Base-by-base conservation (phyloP, 768 basidiomycete species). In the Glaciozyma martinii region DNA sequence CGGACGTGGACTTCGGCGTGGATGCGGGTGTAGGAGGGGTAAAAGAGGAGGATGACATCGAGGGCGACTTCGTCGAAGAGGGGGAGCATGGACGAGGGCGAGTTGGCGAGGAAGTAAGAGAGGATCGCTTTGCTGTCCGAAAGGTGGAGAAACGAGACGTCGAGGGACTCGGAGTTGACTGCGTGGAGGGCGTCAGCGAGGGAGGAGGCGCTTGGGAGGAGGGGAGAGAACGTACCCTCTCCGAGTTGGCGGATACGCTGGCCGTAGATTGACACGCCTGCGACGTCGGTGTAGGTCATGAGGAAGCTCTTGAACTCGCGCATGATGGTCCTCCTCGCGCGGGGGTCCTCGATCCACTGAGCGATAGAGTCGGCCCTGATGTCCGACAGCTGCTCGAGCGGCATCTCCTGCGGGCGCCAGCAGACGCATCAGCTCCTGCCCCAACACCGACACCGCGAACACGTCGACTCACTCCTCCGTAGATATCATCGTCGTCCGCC, bases 1-100 rank as follows among this genome's bases (percentile, higher is more conserved):
- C 95, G 88, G 71, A 97, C 93, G 78, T 99, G 95, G 43, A 99
- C 89, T 76, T 99, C 95, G 21, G 89, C 87, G 76, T 98, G 95
- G 71, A 99, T 99, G 47, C 91, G 90, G 71, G 90, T 88, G 79
- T 99, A 99, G 30, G 86, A 82, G 9, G 95, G 92, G 76, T 93
- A 99, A 77, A 90, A 95, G 61, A 97, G 86, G 21, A 97, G 84
- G 73, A 98, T 95, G 43, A 89, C 91, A 66, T 87, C 86, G 44
- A 98, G 81, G 0, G 95, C 95, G 60, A 98, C 91, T 74, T 90
- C 86, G 77, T 98, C 95, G 71, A 99, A 94, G 61, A 97, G 89
- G 60, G 84, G 80, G 49, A 99, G 84, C 89, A 98, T 94, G 5
- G 89, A 84, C 30, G 86, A 81, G 3, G 95, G 95, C 21, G 88